Evolutionary conservation across 805 yeast genomes (phyloP).

Genomic region (Cyberlindnera maritima): DNA sequence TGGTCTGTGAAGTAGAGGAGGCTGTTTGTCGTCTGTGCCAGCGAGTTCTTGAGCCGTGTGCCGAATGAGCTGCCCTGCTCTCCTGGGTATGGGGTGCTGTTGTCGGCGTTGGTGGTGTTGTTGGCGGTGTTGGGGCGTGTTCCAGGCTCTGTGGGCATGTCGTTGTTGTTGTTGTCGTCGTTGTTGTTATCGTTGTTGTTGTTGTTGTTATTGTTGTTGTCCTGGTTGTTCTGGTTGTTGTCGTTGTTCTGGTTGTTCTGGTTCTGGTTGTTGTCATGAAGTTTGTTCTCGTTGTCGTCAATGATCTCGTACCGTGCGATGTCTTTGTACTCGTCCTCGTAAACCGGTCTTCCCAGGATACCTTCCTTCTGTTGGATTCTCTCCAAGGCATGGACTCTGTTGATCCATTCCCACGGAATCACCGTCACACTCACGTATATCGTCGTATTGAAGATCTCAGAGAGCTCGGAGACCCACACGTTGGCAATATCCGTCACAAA

Average conservation of each 20-base stretch:
- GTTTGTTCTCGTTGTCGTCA: conserved; percentile 21
- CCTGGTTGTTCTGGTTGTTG: conserved; percentile 4
- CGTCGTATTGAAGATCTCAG: conserved; percentile 71
- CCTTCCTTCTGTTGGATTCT: conserved; percentile 64
- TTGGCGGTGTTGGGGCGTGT: not conserved
- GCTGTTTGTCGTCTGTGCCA: conserved; percentile 34
- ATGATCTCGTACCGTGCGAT: conserved; percentile 23
- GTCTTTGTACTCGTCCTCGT: conserved; percentile 55
- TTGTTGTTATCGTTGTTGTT: not conserved
- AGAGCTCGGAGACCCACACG: conserved; percentile 69
- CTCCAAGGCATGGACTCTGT: conserved; percentile 56
- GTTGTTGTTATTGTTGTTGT: conserved; percentile 20
- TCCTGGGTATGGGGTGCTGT: not conserved
- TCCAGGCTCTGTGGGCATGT: not conserved
- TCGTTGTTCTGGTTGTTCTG: conserved; percentile 7
- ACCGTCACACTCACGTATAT: conserved; percentile 71
- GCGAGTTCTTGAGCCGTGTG: conserved; percentile 21
- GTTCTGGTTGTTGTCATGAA: conserved; percentile 6
- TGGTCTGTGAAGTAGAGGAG: conserved; percentile 48
- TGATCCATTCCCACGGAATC: conserved; percentile 85
- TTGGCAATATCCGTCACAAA: conserved; percentile 76
- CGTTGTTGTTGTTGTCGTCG: not conserved
- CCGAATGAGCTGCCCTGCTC: not conserved
- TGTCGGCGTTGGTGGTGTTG: not conserved
- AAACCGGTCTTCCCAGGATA: conserved; percentile 69